Evolutionary conservation across 1,139 yeast genomes (phyloP).

Genomic region (Suhomyces maxii): DNA sequence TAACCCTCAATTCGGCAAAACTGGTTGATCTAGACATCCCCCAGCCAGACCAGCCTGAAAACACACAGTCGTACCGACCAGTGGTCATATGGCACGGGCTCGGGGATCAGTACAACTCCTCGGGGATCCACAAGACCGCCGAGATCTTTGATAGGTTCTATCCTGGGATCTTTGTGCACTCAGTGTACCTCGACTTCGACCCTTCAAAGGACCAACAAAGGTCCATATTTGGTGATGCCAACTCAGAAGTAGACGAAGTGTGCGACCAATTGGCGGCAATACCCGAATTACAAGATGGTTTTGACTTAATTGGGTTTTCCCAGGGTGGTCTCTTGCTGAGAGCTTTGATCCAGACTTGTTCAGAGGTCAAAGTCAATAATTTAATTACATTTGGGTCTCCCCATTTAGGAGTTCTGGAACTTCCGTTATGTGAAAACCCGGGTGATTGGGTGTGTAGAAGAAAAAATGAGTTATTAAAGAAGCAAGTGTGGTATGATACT

Average conservation of each 20-base stretch:
- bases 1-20: too few species aligned
- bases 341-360: slow-evolving; percentile 61
- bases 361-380: slow-evolving; percentile 47
- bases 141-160: slow-evolving; percentile 42
- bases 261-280: slow-evolving; percentile 42
- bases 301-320: slow-evolving; percentile 77
- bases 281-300: slow-evolving; percentile 51
- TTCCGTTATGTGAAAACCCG: slow-evolving; percentile 57
- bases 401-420: slow-evolving; percentile 72
- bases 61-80: slow-evolving; percentile 32
- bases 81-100: slow-evolving; percentile 84
- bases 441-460: slow-evolving; percentile 62
- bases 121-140: slow-evolving; percentile 53
- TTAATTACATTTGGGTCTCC: slow-evolving; percentile 81
- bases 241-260: slow-evolving; percentile 34
- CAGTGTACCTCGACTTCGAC: slow-evolving; percentile 52
- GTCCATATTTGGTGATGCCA: slow-evolving; percentile 62
- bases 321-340: slow-evolving; percentile 80
- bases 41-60: too few species aligned
- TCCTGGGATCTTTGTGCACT: slow-evolving; percentile 55
- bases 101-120: slow-evolving; percentile 71
- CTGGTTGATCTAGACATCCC: too few species aligned
- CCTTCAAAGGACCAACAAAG: slow-evolving; percentile 52
- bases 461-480: slow-evolving; percentile 54
- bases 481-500: slow-evolving; percentile 59